Base-by-base conservation (phyloP, 164 flowering plant species). In the Stephania yunnanensis region DNA sequence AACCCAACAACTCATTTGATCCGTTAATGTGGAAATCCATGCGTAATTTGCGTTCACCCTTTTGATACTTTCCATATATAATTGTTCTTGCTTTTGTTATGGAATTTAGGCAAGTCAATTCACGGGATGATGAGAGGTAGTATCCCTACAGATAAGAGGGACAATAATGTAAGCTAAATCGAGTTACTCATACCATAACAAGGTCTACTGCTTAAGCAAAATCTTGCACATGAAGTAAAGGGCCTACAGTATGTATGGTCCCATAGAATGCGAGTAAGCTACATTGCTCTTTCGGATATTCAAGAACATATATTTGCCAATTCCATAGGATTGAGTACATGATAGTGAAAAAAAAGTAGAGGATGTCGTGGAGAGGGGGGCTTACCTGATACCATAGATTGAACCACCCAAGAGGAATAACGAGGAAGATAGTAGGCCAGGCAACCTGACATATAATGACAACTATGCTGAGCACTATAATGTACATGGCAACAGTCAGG, bases 1-100 rank as follows among this genome's bases (percentile, higher is more conserved):
- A 88, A 88, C 5, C 98, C 98, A 93, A 77, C 98, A 97, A 93
- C 74, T 90, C 98, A 76, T 93, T 93, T 30, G 98, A 87, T 72
- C 91, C 95, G 55, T 87, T 87, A 74, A 89, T 93, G 85, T 93
- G 97, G 72, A 93, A 93, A 80, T 92, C 97, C 98, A 92, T 92
- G n/a, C 97, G 84, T 44, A 93, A 74, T 88, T 93, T 6, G 80
- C 82, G 78, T 92, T 86, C 20, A 92, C 95, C 7, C 97, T 79
- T 10, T 85, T 70, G 58, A 92, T 75, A 84, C 92, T 93, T 77
- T 90, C 97, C 75, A 78, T 86, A 72, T 71, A 74, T 79, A 93
- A 93, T 7, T 46, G 69, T 19, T 31, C 78, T 74, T 92, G 92
- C 82, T 87, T 93, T 93, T 17, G 98, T 92, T 73, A 93, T 92